Evolutionary conservation across 768 basidiomycete species (phyloP), one percentile per base, ranked within the genome.

Genomic region (Lentinula sp.): DNA sequence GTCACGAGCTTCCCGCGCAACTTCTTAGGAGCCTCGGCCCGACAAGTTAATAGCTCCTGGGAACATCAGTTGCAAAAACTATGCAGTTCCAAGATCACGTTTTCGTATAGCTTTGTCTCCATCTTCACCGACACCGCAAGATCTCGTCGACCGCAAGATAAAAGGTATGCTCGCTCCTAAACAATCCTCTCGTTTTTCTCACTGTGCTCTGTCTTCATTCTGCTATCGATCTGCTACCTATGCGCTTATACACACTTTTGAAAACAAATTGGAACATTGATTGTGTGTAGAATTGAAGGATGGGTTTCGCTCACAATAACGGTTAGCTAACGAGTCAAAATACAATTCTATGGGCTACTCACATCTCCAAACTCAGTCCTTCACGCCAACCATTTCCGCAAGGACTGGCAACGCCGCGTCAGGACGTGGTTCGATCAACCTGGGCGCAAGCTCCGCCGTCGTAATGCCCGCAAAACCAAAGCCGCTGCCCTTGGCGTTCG

Each of bases 381-480:
- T 76, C 94, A 86, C 79, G 84, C 76, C 69, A 95, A 95, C 78
- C 94, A 97, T 75, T 95, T 95, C 85, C 92, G 87, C 82, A 98
- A 98, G 87, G 95, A 98, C 76, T 98, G 95, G 95, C 96, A 98
- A 77, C 84, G 88, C 71, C 90, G 89, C 66, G 94, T 96, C 69
- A 89, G 89, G 77, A 96, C 93, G 72, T 95, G 95, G 95, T 98
- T 98, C 75, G 91, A 98, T 82, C 97, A 99, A 79, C 94, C 97
- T 61, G 96, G 95, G 53, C 91, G 92, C 74, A 98, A 98, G 80
- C 90, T 95, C 75, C 91, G 93, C 75, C 85, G 97, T 74, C 91
- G 97, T 74, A 87, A 81, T 51, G 93, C 95, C 48, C 92, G 97
- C 78, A 89, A 93, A 77, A 79, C 80, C 68, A 98, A 97, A 81